Evolutionary conservation across 257 asterid genomes (phyloP), one percentile per base, ranked within the genome.

Genomic region (Parsonsia alboflavescens): DNA sequence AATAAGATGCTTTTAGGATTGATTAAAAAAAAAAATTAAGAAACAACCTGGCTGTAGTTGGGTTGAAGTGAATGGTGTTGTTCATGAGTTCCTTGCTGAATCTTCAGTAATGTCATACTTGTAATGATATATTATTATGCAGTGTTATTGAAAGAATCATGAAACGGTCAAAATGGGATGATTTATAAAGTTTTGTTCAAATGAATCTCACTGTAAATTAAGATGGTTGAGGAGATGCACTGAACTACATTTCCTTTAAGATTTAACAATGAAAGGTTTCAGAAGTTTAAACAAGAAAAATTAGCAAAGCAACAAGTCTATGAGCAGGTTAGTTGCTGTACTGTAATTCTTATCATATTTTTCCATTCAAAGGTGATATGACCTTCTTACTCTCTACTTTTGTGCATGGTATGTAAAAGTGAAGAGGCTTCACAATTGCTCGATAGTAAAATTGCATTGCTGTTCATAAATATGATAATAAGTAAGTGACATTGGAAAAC

Each of bases 31-130:
- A 75, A 87, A 81, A 77, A 85, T 92, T 68, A 90, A 92, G 84
- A 92, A 92, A 82, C 90, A 84, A 36, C 92, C 95, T 30, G 96
- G 97, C 24, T 90, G 95, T 76, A 92, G 96, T 85, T 92, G 97
- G 97, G 82, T 88, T 64, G 96, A 92, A 84, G 84, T 88, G 79
- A 84, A 90, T 15, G 95, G 96, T 19, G 82, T 85, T 69, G 89
- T 88, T 80, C 93, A 85, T 68, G 97, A 92, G 86, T 92, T 90
- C 76, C 80, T 88, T 12, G 96, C 96, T 10, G 96, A 88, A 71
- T 74, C 88, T 74, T 71, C 84, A 33, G 68, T 53, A n/a, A 42
- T 75, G 62, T 75, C 76, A 69, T 58, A 70, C 77, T 9, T 36
- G 48, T 73, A 74, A 81, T 42, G 66, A 77, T 39, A 62, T n/a